Evolutionary conservation across 2,329 filamentous ascomycete species (phyloP).

Genomic region (Microascus cirrosus): DNA sequence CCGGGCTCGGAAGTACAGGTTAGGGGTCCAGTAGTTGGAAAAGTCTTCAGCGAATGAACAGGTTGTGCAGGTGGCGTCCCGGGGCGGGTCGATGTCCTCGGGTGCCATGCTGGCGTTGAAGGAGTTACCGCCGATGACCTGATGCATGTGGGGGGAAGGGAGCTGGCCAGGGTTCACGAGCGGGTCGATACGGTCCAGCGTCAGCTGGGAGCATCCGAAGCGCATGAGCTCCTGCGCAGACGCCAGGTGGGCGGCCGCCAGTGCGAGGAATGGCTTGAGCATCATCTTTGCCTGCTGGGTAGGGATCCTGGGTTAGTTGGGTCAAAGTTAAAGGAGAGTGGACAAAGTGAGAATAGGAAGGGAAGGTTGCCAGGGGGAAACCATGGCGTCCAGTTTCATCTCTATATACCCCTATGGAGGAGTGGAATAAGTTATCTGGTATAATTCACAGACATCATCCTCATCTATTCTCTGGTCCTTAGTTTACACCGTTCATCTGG

Average conservation of each 20-base stretch:
- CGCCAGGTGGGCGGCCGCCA: constrained; percentile 2
- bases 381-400: neutral
- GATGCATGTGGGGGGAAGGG: constrained; percentile 39
- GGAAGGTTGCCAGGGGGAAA: neutral
- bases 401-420: neutral
- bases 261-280: constrained; percentile 3
- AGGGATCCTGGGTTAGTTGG: neutral
- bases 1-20: constrained; percentile 19
- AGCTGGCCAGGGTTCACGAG: constrained; percentile 24
- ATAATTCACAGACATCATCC: neutral
- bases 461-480: neutral
- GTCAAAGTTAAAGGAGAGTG: neutral
- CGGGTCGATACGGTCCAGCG: constrained; percentile 18
- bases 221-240: constrained; percentile 16
- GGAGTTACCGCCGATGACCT: constrained; percentile 34
- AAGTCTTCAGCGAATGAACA: constrained; percentile 22
- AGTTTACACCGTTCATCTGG: neutral
- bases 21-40: constrained; percentile 22
- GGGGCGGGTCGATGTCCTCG: constrained; percentile 9
- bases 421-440: neutral
- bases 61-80: constrained; percentile 23
- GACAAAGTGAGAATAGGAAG: neutral
- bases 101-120: constrained; percentile 22
- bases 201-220: constrained; percentile 36
- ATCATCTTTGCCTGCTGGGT: neutral